Percentiles rank a stretch among this genome's conserved stretches.
These are phyloP conservation scores for Otatea glauca DNA, from an alignment of 176 grass and related monocot species.

Conservation along the genomic window DNA sequence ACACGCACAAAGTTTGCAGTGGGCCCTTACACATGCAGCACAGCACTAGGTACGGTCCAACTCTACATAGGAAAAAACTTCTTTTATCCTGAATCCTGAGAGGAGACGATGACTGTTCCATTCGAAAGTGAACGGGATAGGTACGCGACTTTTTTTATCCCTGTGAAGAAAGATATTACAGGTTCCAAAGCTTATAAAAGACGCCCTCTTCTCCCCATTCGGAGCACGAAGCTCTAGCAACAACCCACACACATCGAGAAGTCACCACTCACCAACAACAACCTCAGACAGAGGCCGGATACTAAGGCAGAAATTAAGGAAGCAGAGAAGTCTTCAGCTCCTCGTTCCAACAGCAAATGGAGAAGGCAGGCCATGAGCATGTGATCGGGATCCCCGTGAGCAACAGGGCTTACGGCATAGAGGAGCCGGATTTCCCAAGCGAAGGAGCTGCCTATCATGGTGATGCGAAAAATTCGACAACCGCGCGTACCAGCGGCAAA, in stretches of 20 bases:
- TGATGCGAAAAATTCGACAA: constrained; percentile 22
- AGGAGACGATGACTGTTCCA: constrained; percentile 57
- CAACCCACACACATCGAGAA: constrained; percentile 26
- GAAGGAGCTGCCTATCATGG: constrained; percentile 18
- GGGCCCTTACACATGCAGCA: constrained; percentile 46
- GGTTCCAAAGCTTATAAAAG: constrained; percentile 64
- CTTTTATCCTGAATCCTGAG: constrained; percentile 42
- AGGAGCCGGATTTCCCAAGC: constrained; percentile 56
- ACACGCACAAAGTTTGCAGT: constrained; percentile 22
- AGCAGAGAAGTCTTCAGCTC: constrained; percentile 15
- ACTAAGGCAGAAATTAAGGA: constrained; percentile 26
- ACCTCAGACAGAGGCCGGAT: constrained; percentile 27
- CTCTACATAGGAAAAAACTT: constrained; percentile 15
- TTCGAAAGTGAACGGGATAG: constrained; percentile 50
- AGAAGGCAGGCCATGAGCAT: constrained; percentile 54
- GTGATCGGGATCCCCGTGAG: constrained; percentile 84
- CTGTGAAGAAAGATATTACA: constrained; percentile 10
- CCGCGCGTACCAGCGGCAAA: constrained; percentile 41
- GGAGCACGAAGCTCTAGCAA: constrained; percentile 48
- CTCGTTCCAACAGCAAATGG: constrained; percentile 21
- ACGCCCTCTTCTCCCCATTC: constrained; percentile 27
- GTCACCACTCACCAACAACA: constrained; percentile 19
- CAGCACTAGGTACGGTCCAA: constrained; percentile 31
- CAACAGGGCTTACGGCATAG: constrained; percentile 61
- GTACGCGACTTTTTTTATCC: constrained; percentile 43